A percentile compares a stretch with the other conserved stretches of the same genome.
Conservation (phyloP, 352 stramenopile genomes). For the Phytophthora sansomeana region DNA sequence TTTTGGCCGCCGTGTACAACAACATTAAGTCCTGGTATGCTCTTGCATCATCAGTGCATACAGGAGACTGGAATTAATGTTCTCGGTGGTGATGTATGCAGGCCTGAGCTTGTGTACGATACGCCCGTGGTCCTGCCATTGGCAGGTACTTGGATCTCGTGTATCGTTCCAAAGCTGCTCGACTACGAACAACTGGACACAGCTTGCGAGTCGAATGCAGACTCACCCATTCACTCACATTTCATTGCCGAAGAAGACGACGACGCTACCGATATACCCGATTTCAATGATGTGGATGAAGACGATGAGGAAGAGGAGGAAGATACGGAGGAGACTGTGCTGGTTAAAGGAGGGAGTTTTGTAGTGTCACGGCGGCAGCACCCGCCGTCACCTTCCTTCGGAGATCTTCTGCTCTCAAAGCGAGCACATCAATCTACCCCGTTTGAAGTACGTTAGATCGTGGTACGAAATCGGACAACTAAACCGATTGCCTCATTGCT, state of each 20-base stretch:
- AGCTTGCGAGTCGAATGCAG: conserved; percentile 36
- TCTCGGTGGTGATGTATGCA: conserved; percentile 15
- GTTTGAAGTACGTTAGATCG: conserved; percentile 56
- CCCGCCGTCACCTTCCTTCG: conserved; percentile 68
- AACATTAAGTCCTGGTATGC: conserved; percentile 76
- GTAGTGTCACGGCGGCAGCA: conserved; percentile 44
- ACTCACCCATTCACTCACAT: conserved; percentile 56
- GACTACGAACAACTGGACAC: conserved; percentile 57
- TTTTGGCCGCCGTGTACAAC: conserved; percentile 76
- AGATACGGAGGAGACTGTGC: conserved; percentile 31
- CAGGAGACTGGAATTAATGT: not conserved
- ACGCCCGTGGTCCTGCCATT: conserved; percentile 66
- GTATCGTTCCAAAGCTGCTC: conserved; percentile 75
- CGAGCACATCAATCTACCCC: conserved; percentile 52
- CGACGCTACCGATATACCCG: conserved; percentile 35
- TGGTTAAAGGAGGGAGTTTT: conserved; percentile 59
- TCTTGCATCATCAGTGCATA: not conserved
- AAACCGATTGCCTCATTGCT: not conserved
- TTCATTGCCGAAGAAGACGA: conserved; percentile 66
- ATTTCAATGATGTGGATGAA: conserved; percentile 48
- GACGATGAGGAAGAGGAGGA: conserved; percentile 40
- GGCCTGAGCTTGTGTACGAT: conserved; percentile 61
- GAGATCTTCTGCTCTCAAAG: conserved; percentile 75
- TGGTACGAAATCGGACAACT: not conserved
- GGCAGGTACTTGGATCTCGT: conserved; percentile 79